A percentile compares a stretch with the other conserved stretches of the same genome.
Evolutionary conservation across 345 rosid species (phyloP).

Genomic region (Lepidium sativum): DNA sequence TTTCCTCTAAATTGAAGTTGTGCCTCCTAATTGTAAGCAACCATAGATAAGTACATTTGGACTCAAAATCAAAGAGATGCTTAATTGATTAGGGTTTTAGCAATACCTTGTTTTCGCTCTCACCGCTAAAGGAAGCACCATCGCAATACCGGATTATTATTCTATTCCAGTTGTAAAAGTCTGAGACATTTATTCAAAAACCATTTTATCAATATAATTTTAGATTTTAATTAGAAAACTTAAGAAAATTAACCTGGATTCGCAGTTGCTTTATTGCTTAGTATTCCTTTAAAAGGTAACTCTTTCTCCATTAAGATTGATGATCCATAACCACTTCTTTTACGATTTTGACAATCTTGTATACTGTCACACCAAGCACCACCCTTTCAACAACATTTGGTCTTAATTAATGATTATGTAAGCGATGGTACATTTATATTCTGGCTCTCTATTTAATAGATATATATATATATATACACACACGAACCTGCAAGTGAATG

Average conservation of each 20-base stretch:
- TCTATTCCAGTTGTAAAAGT: conserved; percentile 93
- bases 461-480: background rate
- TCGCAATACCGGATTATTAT: conserved; percentile 85
- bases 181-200: conserved; percentile 27
- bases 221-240: background rate
- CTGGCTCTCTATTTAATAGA: background rate
- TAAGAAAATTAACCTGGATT: conserved; percentile 54
- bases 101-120: conserved; percentile 62
- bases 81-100: background rate
- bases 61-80: background rate
- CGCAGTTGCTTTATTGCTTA: conserved; percentile 57
- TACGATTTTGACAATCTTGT: conserved; percentile 51
- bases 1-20: conserved; percentile 81
- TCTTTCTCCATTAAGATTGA: conserved; percentile 55
- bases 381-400: conserved; percentile 38
- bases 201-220: background rate
- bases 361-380: conserved; percentile 93
- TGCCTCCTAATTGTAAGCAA: conserved; percentile 43
- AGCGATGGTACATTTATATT: background rate
- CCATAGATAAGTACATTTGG: background rate
- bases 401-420: background rate
- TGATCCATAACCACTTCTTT: conserved; percentile 56
- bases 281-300: conserved; percentile 56
- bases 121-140: conserved; percentile 84
- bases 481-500: conserved; percentile 66